Percentiles rank a stretch among this genome's conserved stretches.
These are phyloP conservation scores for Venturia pyrina DNA, from an alignment of 2,329 filamentous ascomycete species.

Conservation along the genomic window DNA sequence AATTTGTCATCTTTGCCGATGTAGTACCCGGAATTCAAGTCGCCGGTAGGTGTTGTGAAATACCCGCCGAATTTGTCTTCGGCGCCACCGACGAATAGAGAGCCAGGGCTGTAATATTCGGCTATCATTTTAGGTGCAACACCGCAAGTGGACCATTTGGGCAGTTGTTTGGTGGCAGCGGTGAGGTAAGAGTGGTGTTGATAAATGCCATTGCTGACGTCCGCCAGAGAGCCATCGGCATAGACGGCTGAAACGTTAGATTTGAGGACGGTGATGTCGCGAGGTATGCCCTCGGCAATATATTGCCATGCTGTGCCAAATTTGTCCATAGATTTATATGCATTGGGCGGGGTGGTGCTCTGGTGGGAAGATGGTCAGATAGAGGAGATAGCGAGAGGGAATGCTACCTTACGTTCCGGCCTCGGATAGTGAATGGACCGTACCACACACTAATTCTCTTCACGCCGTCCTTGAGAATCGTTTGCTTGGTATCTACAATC, in stretches of 20 bases:
- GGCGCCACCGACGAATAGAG: neutral
- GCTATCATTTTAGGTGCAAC: neutral
- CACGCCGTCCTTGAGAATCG: neutral
- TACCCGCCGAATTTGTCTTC: neutral
- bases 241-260: neutral
- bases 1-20: neutral
- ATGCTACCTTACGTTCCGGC: neutral
- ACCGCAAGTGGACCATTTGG: neutral
- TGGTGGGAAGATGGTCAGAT: neutral
- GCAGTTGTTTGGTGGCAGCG: neutral
- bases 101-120: neutral
- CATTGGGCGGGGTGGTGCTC: neutral
- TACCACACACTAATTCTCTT: neutral
- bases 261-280: neutral
- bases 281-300: neutral
- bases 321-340: neutral
- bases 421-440: neutral
- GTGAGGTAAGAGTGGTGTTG: neutral
- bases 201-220: neutral
- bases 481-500: neutral
- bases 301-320: neutral
- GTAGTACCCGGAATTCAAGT: neutral
- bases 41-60: neutral
- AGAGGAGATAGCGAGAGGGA: neutral
- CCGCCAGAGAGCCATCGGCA: neutral